Conservation (phyloP, 2,329 filamentous ascomycete genomes). For the Cladophialophora psammophila region DNA sequence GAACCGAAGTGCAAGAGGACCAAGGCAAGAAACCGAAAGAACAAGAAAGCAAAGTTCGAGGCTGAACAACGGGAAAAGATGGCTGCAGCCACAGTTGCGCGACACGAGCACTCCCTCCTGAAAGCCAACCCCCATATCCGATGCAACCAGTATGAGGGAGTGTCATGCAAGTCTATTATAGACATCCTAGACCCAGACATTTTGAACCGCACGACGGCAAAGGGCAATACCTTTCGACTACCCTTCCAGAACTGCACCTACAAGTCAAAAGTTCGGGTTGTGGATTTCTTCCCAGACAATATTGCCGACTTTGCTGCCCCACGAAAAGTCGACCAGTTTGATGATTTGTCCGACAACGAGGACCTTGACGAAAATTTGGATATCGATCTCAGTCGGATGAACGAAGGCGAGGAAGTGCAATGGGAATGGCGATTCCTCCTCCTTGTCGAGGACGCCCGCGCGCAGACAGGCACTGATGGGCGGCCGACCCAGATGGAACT, state of each 20-base stretch:
- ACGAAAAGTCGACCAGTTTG: constrained; percentile 58
- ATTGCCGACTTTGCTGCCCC: constrained; percentile 73
- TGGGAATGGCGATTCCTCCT: constrained; percentile 91
- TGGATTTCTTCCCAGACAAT: constrained; percentile 77
- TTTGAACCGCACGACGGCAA: constrained; percentile 56
- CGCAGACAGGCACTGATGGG: constrained; percentile 45
- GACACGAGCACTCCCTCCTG: constrained; percentile 6
- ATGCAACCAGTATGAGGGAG: constrained; percentile 52
- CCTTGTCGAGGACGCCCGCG: constrained; percentile 73
- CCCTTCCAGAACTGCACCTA: constrained; percentile 80
- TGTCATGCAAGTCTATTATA: constrained; percentile 50
- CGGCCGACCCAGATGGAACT: constrained; percentile 66
- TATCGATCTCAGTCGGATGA: constrained; percentile 15
- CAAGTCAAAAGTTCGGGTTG: constrained; percentile 71
- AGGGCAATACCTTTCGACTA: constrained; percentile 56
- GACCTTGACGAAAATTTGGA: constrained; percentile 44
- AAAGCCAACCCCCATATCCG: constrained; percentile 51
- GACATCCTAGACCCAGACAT: constrained; percentile 59
- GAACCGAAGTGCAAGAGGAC: constrained; percentile 40
- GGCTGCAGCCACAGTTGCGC: background rate
- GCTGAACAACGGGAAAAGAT: background rate
- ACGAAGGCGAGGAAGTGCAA: constrained; percentile 40
- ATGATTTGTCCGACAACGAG: constrained; percentile 55
- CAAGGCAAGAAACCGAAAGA: constrained; percentile 37
- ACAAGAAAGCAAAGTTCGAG: constrained; percentile 42